Base-by-base conservation (phyloP, 371 early-diverging fungal genomes). In the Umbelopsis sp. region DNA sequence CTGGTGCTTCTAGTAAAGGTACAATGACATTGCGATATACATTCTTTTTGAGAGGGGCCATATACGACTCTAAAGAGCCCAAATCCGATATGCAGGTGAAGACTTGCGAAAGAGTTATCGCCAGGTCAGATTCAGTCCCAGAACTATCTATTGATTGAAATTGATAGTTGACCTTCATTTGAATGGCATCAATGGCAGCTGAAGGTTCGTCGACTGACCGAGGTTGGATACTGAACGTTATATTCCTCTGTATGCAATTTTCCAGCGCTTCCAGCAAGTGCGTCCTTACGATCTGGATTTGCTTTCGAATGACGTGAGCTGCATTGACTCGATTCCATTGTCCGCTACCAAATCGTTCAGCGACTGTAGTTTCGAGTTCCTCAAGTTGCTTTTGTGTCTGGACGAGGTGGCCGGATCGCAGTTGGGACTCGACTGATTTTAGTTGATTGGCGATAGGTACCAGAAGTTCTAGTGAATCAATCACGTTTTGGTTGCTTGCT, bases 391-490 rank as follows among this genome's bases (percentile, higher is more conserved):
- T 48, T 8, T n/a, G 48, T 51, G 66, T 29, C n/a, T 65, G 50
- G 11, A 38, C 12, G 14, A 46, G 35, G 4, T 38, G 32, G 12
- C 66, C 66, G n/a, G 48, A 8, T 37, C 8, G 3, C 25, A 65
- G 16, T 11, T 50, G 48, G n/a, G 24, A 48, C 9, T 65, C 62
- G 14, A 76, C 37, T 5, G 25, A 20, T 2, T 70, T 57, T 0
- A 72, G 14, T 18, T 38, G 45, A 14, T 72, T 46, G 22, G 67
- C 22, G 4, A 70, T 62, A 0, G 46, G 41, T 11, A 67, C 52
- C 14, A 76, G 25, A 4, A 29, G 37, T 7, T 70, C 63, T 45
- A 76, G 35, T 4, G 69, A 24, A 9, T 74, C 63, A n/a, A 74
- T 70, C 24, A 65, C 66, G 20, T 32, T n/a, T 29, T 70, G 45